Evolutionary conservation across 768 basidiomycete species (phyloP).

Genomic region (Sporobolomyces pararoseus): DNA sequence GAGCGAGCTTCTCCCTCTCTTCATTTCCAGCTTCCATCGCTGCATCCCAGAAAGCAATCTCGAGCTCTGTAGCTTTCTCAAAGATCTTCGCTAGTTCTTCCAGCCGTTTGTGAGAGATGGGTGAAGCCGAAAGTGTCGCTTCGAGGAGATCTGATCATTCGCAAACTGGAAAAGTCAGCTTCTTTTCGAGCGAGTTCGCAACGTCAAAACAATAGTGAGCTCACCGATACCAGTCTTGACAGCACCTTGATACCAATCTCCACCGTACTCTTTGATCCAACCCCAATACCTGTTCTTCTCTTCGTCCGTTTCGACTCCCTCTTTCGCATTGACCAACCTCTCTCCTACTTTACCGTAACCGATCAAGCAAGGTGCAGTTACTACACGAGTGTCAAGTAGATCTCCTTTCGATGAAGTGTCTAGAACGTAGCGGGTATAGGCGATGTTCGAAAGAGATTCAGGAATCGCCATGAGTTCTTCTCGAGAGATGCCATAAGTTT

Average conservation of each 20-base stretch:
- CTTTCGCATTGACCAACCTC: slow-evolving; percentile 65
- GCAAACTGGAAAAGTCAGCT: too few relatives aligned
- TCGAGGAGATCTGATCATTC: slow-evolving; percentile 66
- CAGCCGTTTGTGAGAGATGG: slow-evolving; percentile 61
- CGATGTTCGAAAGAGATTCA: slow-evolving; percentile 69
- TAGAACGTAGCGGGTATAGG: slow-evolving; percentile 81
- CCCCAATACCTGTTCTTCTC: slow-evolving; percentile 68
- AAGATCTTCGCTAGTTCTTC: slow-evolving; percentile 68
- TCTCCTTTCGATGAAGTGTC: slow-evolving; percentile 78
- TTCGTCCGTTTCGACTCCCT: slow-evolving; percentile 53
- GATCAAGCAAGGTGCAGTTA: slow-evolving; percentile 75
- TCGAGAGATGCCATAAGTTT: slow-evolving; percentile 62
- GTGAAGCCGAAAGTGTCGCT: slow-evolving; percentile 58
- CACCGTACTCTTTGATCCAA: slow-evolving; percentile 64
- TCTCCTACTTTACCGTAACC: slow-evolving; percentile 91
- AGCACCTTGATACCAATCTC: slow-evolving; percentile 65
- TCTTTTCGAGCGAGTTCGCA: background rate
- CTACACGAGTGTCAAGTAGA: slow-evolving; percentile 66
- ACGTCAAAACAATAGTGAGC: slow-evolving; percentile 43
- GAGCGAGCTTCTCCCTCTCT: background rate
- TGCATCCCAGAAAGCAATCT: slow-evolving; percentile 85
- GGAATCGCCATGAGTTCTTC: slow-evolving; percentile 57
- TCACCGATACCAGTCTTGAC: slow-evolving; percentile 70
- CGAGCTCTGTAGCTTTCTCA: slow-evolving; percentile 69
- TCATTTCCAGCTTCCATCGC: slow-evolving; percentile 50